A percentile compares a stretch with the other conserved stretches of the same genome.
phyloP scores from a whole-genome alignment of 176 grass and related monocot genomes.

The Pontederia crassipes region DNA sequence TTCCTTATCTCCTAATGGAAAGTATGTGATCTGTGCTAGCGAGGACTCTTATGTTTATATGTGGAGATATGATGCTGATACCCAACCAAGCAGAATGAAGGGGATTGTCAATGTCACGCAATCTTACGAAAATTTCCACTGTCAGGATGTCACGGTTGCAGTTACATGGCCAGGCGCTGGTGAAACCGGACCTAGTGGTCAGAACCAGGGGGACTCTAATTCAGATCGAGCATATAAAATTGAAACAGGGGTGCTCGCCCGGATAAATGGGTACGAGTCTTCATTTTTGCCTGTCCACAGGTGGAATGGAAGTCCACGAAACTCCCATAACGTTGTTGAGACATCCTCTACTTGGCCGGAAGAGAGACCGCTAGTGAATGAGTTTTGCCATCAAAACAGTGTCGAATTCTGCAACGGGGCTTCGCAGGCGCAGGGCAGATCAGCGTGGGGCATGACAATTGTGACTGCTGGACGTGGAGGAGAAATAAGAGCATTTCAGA shows the following conservation, averaged over 20 bases:
- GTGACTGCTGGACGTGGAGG: slow-evolving; percentile 72
- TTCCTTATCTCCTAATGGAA: slow-evolving; percentile 76
- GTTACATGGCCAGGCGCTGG: slow-evolving; percentile 64
- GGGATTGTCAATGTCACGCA: slow-evolving; percentile 57
- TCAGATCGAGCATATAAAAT: slow-evolving; percentile 28
- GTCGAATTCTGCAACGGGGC: slow-evolving; percentile 42
- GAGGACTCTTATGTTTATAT: slow-evolving; percentile 94
- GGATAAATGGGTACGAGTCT: slow-evolving; percentile 10
- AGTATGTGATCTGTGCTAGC: slow-evolving; percentile 80
- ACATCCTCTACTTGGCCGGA: slow-evolving; percentile 30
- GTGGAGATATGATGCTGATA: slow-evolving; percentile 83
- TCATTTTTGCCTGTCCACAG: slow-evolving; percentile 23
- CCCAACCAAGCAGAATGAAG: slow-evolving; percentile 62
- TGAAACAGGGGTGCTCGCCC: slow-evolving; percentile 18
- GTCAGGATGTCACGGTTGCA: slow-evolving; percentile 68
- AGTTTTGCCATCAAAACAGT: slow-evolving; percentile 36
- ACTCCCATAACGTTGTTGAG: slow-evolving; percentile 4
- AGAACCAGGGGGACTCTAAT: slow-evolving; percentile 38
- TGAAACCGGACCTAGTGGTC: slow-evolving; percentile 19
- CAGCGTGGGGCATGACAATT: slow-evolving; percentile 85
- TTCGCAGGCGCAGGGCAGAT: slow-evolving; percentile 38
- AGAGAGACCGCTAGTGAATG: slow-evolving; percentile 33
- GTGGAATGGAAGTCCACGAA: slow-evolving; percentile 4
- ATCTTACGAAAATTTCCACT: slow-evolving; percentile 93
- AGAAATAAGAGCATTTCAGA: slow-evolving; percentile 76